Evolutionary conservation across 257 asterid species (phyloP).

Genomic region (Paraleonurus japonicus): DNA sequence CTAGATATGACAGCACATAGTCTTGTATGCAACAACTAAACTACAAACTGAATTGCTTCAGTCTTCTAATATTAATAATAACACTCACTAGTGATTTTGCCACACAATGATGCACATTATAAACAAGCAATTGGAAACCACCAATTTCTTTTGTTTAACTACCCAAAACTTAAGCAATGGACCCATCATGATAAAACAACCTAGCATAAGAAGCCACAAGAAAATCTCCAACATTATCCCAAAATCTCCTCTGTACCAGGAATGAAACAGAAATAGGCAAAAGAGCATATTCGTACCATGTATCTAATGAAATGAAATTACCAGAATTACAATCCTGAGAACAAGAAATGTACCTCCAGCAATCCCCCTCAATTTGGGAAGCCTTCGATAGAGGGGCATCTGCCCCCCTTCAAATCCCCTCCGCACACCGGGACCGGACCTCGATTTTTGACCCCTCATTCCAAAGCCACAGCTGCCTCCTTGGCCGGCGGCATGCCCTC

Average conservation of each 20-base stretch:
- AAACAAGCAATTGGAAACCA: background rate
- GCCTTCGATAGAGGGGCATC: conserved; percentile 83
- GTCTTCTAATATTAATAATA: background rate
- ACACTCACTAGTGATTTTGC: background rate
- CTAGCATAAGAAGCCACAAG: background rate
- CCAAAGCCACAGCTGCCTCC: conserved; percentile 94
- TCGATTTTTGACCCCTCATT: conserved; percentile 90
- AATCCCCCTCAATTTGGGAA: conserved; percentile 86
- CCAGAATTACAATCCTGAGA: background rate
- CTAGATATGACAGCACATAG: background rate
- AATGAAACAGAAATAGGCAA: background rate
- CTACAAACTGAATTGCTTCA: background rate
- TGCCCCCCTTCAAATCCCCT: conserved; percentile 62
- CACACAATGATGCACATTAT: background rate
- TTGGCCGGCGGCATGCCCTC: conserved; percentile 96
- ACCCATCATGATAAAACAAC: background rate
- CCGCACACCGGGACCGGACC: conserved; percentile 96
- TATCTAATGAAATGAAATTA: background rate
- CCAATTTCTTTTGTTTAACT: background rate
- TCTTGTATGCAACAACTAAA: background rate
- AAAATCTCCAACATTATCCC: conserved; percentile 18
- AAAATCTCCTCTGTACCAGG: background rate
- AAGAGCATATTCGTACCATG: background rate
- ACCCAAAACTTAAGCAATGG: background rate
- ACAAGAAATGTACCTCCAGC: conserved; percentile 70